phyloP scores from a whole-genome alignment of 2,329 filamentous ascomycete genomes.

The Trichoderma simmonsii region DNA sequence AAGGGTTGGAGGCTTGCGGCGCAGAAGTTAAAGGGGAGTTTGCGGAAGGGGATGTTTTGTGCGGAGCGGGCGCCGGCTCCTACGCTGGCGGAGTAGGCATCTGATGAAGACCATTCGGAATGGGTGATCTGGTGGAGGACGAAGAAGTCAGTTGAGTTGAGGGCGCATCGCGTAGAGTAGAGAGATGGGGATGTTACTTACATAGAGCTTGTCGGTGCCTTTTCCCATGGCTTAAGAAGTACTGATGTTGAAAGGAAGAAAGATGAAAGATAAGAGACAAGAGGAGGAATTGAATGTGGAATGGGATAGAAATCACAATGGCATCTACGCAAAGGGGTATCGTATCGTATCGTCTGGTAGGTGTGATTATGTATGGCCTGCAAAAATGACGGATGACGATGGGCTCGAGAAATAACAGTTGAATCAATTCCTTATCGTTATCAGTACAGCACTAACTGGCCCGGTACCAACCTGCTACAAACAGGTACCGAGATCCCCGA shows the following conservation, averaged over 20 bases:
- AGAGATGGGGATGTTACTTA: slow-evolving; percentile 25
- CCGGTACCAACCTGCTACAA: neutral
- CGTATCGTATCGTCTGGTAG: neutral
- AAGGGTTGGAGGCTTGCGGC: slow-evolving; percentile 94
- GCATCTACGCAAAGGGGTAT: neutral
- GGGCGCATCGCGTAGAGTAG: neutral
- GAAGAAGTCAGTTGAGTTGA: neutral
- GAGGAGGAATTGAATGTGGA: neutral
- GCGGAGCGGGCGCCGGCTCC: slow-evolving; percentile 61
- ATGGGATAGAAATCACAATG: neutral
- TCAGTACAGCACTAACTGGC: neutral
- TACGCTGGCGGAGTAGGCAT: slow-evolving; percentile 79
- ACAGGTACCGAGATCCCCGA: neutral
- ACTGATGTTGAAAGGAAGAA: neutral
- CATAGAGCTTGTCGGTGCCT: slow-evolving; percentile 47
- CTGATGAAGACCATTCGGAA: slow-evolving; percentile 92
- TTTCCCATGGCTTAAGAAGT: slow-evolving; percentile 34
- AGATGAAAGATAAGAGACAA: neutral
- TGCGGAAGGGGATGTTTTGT: slow-evolving; percentile 66
- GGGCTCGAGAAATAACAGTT: neutral
- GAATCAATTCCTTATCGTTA: slow-evolving; percentile 18
- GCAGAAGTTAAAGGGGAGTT: slow-evolving; percentile 97
- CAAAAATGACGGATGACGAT: slow-evolving; percentile 3
- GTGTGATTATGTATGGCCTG: neutral
- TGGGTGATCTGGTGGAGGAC: slow-evolving; percentile 68